These are phyloP conservation scores for Fomitopsis serialis DNA, from an alignment of 768 basidiomycete species.

Conservation along the genomic window DNA sequence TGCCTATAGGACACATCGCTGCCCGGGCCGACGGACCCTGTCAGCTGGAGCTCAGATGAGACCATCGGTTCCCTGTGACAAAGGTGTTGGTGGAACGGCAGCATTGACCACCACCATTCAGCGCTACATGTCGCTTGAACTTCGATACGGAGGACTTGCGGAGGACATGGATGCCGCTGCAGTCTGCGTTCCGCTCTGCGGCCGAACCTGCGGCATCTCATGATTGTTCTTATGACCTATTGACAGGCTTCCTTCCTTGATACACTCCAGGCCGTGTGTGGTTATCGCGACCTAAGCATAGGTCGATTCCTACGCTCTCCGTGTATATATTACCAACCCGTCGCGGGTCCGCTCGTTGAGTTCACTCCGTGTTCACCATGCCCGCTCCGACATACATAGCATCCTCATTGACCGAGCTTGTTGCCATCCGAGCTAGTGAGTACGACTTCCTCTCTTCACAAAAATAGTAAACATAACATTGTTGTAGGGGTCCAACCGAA, in stretches of 20 bases:
- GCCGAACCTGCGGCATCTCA: background rate
- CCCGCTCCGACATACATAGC: slow-evolving; percentile 3
- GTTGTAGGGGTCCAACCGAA: slow-evolving; percentile 1
- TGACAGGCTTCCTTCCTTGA: background rate
- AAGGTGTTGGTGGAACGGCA: no score
- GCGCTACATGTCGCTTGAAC: no score
- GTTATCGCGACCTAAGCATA: background rate
- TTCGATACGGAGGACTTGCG: no score
- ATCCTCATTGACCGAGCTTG: slow-evolving; percentile 2
- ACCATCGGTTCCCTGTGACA: no score
- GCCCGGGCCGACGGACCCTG: no score
- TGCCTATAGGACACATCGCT: no score
- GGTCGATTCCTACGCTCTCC: background rate
- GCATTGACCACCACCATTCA: no score
- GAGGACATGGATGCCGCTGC: no score
- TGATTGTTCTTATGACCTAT: background rate
- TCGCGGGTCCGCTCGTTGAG: background rate
- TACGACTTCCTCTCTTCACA: background rate
- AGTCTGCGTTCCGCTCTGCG: background rate
- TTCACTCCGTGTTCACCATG: background rate
- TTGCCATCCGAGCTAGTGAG: slow-evolving; percentile 5
- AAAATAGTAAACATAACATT: background rate
- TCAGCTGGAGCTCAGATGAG: no score
- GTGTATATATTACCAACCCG: no score
- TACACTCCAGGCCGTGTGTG: background rate